Evolutionary conservation across 768 basidiomycete species (phyloP).

Genomic region (Amanita pallidorosea): DNA sequence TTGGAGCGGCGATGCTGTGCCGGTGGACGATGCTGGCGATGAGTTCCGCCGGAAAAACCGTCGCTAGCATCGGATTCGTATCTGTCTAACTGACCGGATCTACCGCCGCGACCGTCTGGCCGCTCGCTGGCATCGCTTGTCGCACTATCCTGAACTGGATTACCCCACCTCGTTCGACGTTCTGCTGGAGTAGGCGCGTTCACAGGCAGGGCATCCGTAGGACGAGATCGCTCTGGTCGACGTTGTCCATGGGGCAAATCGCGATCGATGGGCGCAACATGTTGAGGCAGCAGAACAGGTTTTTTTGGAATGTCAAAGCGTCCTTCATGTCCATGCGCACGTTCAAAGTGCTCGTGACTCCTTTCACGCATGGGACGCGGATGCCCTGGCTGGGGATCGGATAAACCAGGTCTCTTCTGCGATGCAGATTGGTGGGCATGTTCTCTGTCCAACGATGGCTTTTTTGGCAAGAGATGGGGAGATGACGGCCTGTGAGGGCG

Average conservation of each 20-base stretch:
- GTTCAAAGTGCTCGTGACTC: not conserved
- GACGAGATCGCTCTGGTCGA: slow-evolving; percentile 1
- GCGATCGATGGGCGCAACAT: not conserved
- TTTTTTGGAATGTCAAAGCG: not conserved
- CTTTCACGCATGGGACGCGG: not conserved
- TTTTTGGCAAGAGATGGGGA: not conserved
- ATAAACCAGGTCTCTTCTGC: not conserved
- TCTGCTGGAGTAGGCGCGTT: not conserved
- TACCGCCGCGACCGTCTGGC: not conserved
- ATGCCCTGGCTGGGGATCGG: not conserved
- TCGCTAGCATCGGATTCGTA: not conserved
- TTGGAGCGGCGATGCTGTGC: not conserved
- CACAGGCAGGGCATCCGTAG: not conserved
- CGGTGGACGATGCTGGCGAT: not conserved
- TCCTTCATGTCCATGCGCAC: not conserved
- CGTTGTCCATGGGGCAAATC: not conserved
- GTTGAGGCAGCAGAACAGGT: not conserved
- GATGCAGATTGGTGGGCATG: not conserved
- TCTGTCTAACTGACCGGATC: not conserved
- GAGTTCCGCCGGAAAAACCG: not conserved
- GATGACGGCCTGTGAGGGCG: slow-evolving; percentile 6
- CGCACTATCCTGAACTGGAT: not conserved
- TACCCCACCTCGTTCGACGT: slow-evolving; percentile 3
- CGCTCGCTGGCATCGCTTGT: not conserved
- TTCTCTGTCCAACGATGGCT: not conserved